Base-by-base conservation (phyloP, 371 early-diverging fungal genomes). In the Rhizomucor miehei region DNA sequence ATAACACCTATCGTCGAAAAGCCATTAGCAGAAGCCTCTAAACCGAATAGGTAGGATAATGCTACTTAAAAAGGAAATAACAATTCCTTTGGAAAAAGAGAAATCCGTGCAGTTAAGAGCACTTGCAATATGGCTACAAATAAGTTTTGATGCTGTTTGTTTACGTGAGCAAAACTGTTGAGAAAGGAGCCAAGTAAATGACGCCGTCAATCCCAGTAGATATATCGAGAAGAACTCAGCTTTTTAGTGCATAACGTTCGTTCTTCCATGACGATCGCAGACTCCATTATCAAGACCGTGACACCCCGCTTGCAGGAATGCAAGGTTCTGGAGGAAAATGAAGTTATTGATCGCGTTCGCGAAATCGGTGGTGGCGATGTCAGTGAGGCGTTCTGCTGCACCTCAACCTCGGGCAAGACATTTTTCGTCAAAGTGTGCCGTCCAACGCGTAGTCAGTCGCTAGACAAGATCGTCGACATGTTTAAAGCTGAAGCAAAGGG, bases 401-500 rank as follows among this genome's bases (percentile, higher is more conserved):
- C 16, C 1, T 49, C 48, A 16, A 44, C 21, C 14, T 38, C 25
- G 25, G 45, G 23, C 13, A 51, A 44, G 37, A 35, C 19, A 5
- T 9, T 57, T 29, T 57, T 57, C 35, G 57, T 57, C 23, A 57
- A 57, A 21, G 44, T 44, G 6, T 57, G 56, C 43, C n/a, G 19
- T 5, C 21, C 51, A 16, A 44, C 57, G 23, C 29, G 25, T 19
- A 8, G 29, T 29, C 57, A 51, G 25, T 51, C 55, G 1, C 34
- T 57, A 0, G 39, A 57, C 9, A 45, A 57, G 25, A 25, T 51
- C 6, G 46, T 50, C 25, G 35, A 50, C 13, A 57, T 57, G 57
- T 57, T 57, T 44, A 44, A 24, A 25, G 47, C 48, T 34, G 57
- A 57, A 19, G 57, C 44, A 38, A 51, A 45, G 45, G 57, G 57